phyloP scores from a whole-genome alignment of 163 green algal species.

The Volvox carteri region DNA sequence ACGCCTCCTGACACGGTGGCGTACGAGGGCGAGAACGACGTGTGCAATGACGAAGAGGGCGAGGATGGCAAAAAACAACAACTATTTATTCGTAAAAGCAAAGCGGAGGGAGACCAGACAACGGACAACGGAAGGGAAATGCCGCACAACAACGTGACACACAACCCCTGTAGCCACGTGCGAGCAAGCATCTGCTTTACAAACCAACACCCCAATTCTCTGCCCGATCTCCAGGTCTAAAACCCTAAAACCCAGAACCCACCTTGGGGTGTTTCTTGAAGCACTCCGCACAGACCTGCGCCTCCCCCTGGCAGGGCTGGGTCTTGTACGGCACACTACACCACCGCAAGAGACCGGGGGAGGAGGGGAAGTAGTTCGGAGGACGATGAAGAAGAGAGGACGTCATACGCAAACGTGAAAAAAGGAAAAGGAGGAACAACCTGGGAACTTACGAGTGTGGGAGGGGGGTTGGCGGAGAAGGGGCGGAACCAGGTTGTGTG shows the following conservation, averaged over 20 bases:
- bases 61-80: neutral
- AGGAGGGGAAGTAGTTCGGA: slow-evolving; percentile 30
- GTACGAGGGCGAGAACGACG: neutral
- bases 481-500: neutral
- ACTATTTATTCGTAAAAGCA: neutral
- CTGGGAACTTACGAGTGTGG: too few species aligned
- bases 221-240: neutral
- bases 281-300: slow-evolving; percentile 30
- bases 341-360: neutral
- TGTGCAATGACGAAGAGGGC: neutral
- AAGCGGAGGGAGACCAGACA: neutral
- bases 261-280: slow-evolving; percentile 50
- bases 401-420: too few species aligned
- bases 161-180: neutral
- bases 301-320: slow-evolving; percentile 51
- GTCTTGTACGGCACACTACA: slow-evolving; percentile 33
- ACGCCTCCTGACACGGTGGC: slow-evolving; percentile 30
- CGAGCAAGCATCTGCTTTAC: neutral
- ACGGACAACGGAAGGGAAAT: too few species aligned
- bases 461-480: neutral
- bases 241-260: neutral
- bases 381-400: too few species aligned
- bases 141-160: too few species aligned
- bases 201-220: neutral
- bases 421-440: too few species aligned